phyloP scores from a whole-genome alignment of 108 stramenopile genomes.

The Discostella pseudostelligera region DNA sequence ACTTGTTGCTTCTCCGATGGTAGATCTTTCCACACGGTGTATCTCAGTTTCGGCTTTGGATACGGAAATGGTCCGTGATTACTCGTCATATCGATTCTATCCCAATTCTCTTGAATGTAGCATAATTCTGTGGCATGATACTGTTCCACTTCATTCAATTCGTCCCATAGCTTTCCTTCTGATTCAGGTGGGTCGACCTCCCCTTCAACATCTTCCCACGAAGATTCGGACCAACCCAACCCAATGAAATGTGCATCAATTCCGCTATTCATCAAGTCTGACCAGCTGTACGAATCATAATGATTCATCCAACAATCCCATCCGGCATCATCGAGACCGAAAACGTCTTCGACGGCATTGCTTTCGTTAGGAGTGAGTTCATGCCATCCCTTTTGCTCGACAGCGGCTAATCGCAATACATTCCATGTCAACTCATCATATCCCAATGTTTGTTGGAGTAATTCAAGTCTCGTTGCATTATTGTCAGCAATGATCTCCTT shows the following conservation, averaged over 20 bases:
- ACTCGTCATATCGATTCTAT: constrained; percentile 14
- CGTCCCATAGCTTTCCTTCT: constrained; percentile 7
- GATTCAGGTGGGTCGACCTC: not conserved
- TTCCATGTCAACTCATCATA: constrained; percentile 24
- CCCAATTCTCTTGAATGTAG: constrained; percentile 20
- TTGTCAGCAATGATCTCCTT: not conserved
- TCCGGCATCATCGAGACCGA: constrained; percentile 9
- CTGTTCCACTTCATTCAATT: constrained; percentile 1
- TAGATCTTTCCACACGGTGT: constrained; percentile 10
- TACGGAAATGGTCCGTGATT: constrained; percentile 8
- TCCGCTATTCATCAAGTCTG: constrained; percentile 9
- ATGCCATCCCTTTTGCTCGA: constrained; percentile 8
- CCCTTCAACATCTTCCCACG: constrained; percentile 10
- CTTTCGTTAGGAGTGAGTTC: not conserved
- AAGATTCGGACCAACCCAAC: constrained; percentile 13
- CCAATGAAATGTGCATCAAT: not conserved
- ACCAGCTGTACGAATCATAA: constrained; percentile 28
- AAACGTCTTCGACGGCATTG: not conserved
- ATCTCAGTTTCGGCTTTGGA: constrained; percentile 10
- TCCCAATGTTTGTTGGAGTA: not conserved
- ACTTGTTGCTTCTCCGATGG: not conserved
- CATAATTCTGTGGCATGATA: constrained; percentile 18
- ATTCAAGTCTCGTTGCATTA: too few relatives aligned
- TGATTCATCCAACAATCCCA: constrained; percentile 47
- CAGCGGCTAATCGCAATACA: not conserved